A percentile compares a stretch with the other conserved stretches of the same genome.
phyloP scores from a whole-genome alignment of 148 eudicot genomes.

The Linanthus parryae region DNA sequence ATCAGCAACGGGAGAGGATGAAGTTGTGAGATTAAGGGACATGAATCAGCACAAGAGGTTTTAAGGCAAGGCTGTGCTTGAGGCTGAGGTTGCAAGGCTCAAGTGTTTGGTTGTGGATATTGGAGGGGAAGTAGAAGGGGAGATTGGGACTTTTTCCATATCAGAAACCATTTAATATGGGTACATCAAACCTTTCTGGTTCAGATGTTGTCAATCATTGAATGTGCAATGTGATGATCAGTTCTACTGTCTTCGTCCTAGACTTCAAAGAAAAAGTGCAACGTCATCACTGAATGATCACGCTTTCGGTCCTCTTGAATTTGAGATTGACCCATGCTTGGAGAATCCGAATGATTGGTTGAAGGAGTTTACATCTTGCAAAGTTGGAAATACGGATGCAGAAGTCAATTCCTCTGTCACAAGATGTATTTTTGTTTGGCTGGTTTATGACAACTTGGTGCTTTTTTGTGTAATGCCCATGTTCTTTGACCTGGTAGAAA shows the following conservation, averaged over 20 bases:
- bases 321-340: constrained; percentile 61
- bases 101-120: constrained; percentile 92
- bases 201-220: constrained; percentile 63
- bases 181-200: constrained; percentile 34
- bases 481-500: neutral
- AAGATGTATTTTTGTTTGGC: constrained; percentile 37
- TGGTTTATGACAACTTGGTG: neutral
- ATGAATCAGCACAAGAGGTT: constrained; percentile 80
- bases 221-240: constrained; percentile 69
- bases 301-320: constrained; percentile 51
- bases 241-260: constrained; percentile 56
- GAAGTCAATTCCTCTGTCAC: constrained; percentile 29
- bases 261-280: constrained; percentile 32
- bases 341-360: constrained; percentile 41
- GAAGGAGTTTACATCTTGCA: constrained; percentile 43
- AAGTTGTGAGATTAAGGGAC: constrained; percentile 74
- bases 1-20: no score
- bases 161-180: constrained; percentile 46
- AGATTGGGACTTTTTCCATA: constrained; percentile 92
- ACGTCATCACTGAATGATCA: constrained; percentile 29
- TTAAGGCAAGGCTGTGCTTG: constrained; percentile 70
- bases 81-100: constrained; percentile 81
- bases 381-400: constrained; percentile 27
- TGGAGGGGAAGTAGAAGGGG: constrained; percentile 90
- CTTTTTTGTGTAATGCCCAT: neutral